Evolutionary conservation across 2,329 filamentous ascomycete genomes (phyloP).

Genomic region (Colletotrichum incanum): DNA sequence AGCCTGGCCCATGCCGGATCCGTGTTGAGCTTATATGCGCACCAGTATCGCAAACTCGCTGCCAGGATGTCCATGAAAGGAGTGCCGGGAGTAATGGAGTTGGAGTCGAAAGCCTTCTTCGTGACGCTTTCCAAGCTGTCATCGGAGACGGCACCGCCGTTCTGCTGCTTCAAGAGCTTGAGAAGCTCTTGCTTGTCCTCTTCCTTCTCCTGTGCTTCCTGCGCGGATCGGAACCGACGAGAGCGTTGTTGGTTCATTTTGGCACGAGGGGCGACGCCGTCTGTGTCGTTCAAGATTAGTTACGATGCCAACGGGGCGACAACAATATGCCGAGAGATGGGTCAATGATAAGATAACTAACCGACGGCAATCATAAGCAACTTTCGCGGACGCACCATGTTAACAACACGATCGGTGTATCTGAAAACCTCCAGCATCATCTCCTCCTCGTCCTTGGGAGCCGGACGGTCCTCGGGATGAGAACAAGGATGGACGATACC

Average conservation of each 20-base stretch:
- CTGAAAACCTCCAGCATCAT: conserved; percentile 99
- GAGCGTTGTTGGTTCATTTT: conserved; percentile 99
- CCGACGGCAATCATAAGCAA: conserved; percentile 97
- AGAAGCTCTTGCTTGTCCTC: conserved; percentile 90
- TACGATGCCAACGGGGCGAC: conserved; percentile 44
- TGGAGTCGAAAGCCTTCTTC: conserved; percentile 94
- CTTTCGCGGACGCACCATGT: conserved; percentile 97
- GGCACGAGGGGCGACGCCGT: conserved; percentile 96
- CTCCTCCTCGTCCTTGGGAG: conserved; percentile 94
- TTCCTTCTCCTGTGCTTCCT: conserved; percentile 95
- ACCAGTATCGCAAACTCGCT: conserved; percentile 93
- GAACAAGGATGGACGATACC: conserved; percentile 99
- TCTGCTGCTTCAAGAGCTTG: conserved; percentile 86
- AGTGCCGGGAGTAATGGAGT: conserved; percentile 92
- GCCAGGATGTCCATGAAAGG: conserved; percentile 99
- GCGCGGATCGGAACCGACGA: conserved; percentile 92
- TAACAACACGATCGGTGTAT: conserved; percentile 98
- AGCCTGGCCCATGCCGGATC: conserved; percentile 96
- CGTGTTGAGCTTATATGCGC: conserved; percentile 96
- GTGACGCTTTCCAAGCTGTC: conserved; percentile 74
- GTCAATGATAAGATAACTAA: conserved; percentile 59
- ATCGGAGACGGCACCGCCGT: conserved; percentile 74
- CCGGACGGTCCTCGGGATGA: conserved; percentile 93
- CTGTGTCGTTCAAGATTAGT: conserved; percentile 59
- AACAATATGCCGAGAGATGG: not conserved